phyloP scores from a whole-genome alignment of 768 basidiomycete species.

The Chalciporus chontae region DNA sequence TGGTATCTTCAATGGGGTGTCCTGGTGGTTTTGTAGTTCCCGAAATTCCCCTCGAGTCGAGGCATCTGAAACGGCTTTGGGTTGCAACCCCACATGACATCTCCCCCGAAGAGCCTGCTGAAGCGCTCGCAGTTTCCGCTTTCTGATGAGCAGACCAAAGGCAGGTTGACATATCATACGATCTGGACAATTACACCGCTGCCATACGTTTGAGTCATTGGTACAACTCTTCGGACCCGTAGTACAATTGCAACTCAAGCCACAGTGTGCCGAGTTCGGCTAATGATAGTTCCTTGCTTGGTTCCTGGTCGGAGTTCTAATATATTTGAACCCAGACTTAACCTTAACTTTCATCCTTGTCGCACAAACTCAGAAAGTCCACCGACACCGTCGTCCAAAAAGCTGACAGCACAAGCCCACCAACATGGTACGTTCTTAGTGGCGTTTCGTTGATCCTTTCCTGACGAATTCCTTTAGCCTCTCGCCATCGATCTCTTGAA shows the following conservation, averaged over 20 bases:
- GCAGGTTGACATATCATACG: neutral
- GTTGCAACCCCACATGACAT: slow-evolving; percentile 26
- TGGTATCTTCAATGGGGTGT: slow-evolving; percentile 48
- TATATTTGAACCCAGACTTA: neutral
- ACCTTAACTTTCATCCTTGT: neutral
- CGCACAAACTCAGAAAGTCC: neutral
- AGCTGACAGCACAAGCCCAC: slow-evolving; percentile 3
- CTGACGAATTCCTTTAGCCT: slow-evolving; percentile 51
- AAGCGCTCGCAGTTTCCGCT: slow-evolving; percentile 17
- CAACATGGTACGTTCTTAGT: slow-evolving; percentile 16
- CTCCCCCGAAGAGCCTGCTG: slow-evolving; percentile 17
- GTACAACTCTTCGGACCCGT: no score
- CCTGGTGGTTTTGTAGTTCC: slow-evolving; percentile 30
- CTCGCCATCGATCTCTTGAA: slow-evolving; percentile 98
- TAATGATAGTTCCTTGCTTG: no score
- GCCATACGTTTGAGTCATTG: neutral
- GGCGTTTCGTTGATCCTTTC: neutral
- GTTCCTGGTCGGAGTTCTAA: no score
- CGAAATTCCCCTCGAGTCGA: slow-evolving; percentile 19
- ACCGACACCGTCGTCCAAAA: slow-evolving; percentile 13
- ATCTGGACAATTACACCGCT: neutral
- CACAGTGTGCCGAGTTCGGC: no score
- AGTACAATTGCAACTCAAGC: no score
- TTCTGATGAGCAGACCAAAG: slow-evolving; percentile 8
- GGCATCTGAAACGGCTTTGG: slow-evolving; percentile 21